Evolutionary conservation across 1,284 basidiomycete genomes (phyloP).

Genomic region (Peniophora sp.): DNA sequence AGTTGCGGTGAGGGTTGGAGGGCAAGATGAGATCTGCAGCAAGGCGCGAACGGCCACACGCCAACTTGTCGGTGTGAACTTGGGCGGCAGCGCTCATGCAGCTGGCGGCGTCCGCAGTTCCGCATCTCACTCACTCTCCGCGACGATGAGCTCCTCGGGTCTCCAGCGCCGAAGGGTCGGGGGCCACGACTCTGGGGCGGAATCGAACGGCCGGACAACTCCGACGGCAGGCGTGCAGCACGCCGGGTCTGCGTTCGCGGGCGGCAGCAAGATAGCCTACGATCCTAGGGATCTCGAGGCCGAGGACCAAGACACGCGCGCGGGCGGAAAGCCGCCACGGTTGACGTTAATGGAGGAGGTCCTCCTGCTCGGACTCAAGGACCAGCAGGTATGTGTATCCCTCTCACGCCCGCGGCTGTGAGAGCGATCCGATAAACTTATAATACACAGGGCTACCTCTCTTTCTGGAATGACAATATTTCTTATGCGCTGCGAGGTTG

Average conservation of each 20-base stretch:
- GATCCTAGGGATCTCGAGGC: constrained; percentile 89
- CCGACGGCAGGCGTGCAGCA: constrained; percentile 22
- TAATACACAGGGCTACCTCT: constrained; percentile 70
- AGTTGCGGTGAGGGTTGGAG: too few species aligned
- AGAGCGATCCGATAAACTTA: background rate
- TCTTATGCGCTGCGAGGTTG: constrained; percentile 93
- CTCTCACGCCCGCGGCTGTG: background rate
- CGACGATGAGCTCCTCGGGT: constrained; percentile 18
- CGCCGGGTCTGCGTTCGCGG: constrained; percentile 75
- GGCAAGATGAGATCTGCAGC: too few species aligned
- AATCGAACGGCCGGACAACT: constrained; percentile 16
- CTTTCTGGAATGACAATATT: constrained; percentile 98
- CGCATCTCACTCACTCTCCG: background rate
- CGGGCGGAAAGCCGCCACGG: constrained; percentile 71
- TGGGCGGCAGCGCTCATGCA: too few species aligned
- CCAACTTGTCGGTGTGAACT: too few species aligned
- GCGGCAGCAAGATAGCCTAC: constrained; percentile 82
- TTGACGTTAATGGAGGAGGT: constrained; percentile 98
- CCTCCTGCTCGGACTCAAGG: constrained; percentile 83
- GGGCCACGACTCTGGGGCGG: constrained; percentile 23
- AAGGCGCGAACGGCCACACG: too few species aligned
- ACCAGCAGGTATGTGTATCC: constrained; percentile 65
- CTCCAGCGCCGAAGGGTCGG: constrained; percentile 41
- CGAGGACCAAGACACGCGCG: constrained; percentile 59
- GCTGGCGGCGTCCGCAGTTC: too few species aligned